Conservation (phyloP, 805 yeast species). For the Nadsonia fulvescens region DNA sequence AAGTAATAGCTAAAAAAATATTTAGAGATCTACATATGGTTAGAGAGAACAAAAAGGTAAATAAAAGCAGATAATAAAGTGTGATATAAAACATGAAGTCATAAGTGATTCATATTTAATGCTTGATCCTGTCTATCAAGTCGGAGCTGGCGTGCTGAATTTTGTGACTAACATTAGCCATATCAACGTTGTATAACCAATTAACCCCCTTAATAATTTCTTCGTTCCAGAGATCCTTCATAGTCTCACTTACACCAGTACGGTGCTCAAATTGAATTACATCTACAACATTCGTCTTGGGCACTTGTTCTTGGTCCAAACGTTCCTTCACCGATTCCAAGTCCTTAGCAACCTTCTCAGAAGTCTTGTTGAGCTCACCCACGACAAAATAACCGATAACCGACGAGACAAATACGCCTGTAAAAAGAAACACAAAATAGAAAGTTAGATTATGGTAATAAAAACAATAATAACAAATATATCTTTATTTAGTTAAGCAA, state of each 20-base stretch:
- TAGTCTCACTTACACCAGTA: slow-evolving; percentile 33
- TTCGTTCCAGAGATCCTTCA: slow-evolving; percentile 65
- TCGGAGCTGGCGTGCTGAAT: slow-evolving; percentile 5
- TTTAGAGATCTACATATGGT: too few relatives aligned
- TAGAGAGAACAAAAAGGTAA: too few relatives aligned
- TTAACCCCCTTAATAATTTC: slow-evolving; percentile 47
- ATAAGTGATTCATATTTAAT: too few relatives aligned
- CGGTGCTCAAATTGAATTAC: slow-evolving; percentile 30
- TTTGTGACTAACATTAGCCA: slow-evolving; percentile 21
- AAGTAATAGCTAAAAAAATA: too few relatives aligned
- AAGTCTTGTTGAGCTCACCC: slow-evolving; percentile 32
- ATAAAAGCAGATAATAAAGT: too few relatives aligned
- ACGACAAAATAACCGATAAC: slow-evolving; percentile 45
- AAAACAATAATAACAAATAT: too few relatives aligned
- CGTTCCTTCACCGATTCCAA: slow-evolving; percentile 31
- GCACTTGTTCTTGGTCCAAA: slow-evolving; percentile 28
- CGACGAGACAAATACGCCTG: slow-evolving; percentile 40
- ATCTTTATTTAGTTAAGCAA: too few relatives aligned
- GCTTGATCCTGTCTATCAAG: neutral
- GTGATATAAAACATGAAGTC: too few relatives aligned
- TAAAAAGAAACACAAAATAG: too few relatives aligned
- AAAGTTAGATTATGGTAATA: too few relatives aligned
- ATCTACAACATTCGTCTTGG: too few relatives aligned
- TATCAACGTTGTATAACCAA: slow-evolving; percentile 44
- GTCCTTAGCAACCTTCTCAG: slow-evolving; percentile 27